Evolutionary conservation across 2,329 filamentous ascomycete genomes (phyloP).

Genomic region (Penicillium sp.): DNA sequence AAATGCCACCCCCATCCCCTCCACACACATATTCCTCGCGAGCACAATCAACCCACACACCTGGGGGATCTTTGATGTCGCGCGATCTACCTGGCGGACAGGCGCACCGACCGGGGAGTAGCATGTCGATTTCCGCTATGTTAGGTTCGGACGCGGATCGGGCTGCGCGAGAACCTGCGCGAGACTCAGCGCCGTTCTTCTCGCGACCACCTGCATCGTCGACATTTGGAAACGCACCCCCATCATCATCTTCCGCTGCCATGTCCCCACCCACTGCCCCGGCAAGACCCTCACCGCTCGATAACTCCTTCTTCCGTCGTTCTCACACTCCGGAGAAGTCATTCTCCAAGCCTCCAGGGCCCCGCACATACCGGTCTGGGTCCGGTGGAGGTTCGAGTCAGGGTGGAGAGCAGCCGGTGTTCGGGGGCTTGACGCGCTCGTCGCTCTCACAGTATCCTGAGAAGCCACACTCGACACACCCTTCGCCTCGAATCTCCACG

Average conservation of each 20-base stretch:
- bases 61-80: conserved; percentile 41
- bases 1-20: conserved; percentile 53
- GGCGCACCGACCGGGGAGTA: conserved; percentile 57
- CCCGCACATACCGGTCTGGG: conserved; percentile 38
- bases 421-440: conserved; percentile 31
- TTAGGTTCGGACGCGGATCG: conserved; percentile 56
- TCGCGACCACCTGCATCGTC: conserved; percentile 45
- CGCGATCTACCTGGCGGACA: conserved; percentile 57
- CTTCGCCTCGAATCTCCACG: conserved; percentile 35
- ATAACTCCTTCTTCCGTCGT: conserved; percentile 62
- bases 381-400: conserved; percentile 33
- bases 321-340: conserved; percentile 72
- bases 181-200: conserved; percentile 46
- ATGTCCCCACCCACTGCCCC: conserved; percentile 46
- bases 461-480: conserved; percentile 34
- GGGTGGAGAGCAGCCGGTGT: conserved; percentile 33
- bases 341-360: conserved; percentile 48
- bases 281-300: conserved; percentile 49
- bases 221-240: conserved; percentile 33
- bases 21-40: conserved; percentile 48
- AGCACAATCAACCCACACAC: conserved; percentile 40
- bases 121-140: conserved; percentile 74
- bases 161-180: conserved; percentile 45
- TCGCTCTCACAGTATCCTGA: conserved; percentile 36
- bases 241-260: conserved; percentile 34